Evolutionary conservation across 1,139 yeast species (phyloP).

Genomic region (Geotrichum cucujoidarum): DNA sequence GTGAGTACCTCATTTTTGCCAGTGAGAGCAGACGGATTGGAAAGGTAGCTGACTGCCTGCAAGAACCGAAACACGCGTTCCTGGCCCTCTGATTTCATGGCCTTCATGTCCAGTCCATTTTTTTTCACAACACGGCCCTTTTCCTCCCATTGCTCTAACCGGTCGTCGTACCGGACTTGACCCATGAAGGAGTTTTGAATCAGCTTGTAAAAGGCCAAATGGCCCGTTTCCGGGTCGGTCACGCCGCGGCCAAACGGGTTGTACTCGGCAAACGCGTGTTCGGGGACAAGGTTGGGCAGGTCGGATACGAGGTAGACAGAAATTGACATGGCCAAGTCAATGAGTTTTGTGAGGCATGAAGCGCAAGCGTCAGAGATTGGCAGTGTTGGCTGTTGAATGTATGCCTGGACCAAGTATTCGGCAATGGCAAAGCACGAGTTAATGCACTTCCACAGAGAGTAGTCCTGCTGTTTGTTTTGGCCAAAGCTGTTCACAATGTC

Average conservation of each 20-base stretch:
- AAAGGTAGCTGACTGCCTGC: neutral
- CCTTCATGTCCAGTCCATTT: neutral
- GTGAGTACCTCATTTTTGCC: neutral
- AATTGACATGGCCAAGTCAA: conserved; percentile 2
- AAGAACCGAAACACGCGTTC: neutral
- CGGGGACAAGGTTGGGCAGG: neutral
- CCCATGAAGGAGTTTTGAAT: conserved; percentile 1
- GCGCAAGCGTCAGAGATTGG: neutral
- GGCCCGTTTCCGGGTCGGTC: neutral
- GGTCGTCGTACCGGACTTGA: conserved; percentile 1
- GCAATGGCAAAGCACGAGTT: neutral
- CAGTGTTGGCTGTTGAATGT: neutral
- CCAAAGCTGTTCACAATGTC: neutral
- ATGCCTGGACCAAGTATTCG: neutral
- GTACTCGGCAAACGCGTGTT: neutral
- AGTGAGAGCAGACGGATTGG: neutral
- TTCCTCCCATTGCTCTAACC: neutral
- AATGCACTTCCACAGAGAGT: conserved; percentile 10
- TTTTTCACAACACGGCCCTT: neutral
- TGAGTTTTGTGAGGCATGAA: neutral
- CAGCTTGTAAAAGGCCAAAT: conserved; percentile 5
- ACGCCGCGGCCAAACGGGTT: neutral
- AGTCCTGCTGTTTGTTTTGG: neutral
- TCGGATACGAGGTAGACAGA: conserved; percentile 1
- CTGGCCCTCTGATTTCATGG: too few species aligned